A percentile compares a stretch with the other conserved stretches of the same genome.
Evolutionary conservation across 345 rosid genomes (phyloP).

Genomic region (Ceriops decandra): DNA sequence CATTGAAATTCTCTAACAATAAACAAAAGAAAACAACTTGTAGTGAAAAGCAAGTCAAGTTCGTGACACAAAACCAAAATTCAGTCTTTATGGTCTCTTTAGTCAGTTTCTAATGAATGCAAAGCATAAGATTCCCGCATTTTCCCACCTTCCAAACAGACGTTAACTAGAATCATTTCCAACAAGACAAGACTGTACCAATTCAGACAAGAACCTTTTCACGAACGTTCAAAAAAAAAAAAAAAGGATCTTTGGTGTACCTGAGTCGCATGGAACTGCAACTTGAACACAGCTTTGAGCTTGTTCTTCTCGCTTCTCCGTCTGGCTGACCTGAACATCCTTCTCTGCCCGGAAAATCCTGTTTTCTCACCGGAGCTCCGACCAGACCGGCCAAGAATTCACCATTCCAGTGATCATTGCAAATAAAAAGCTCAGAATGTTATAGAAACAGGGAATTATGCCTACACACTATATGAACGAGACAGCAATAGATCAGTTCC

Average conservation of each 20-base stretch:
- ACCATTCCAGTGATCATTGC: constrained; percentile 40
- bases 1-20: constrained; percentile 1
- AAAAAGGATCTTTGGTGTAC: constrained; percentile 23
- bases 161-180: not conserved
- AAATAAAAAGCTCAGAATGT: constrained; percentile 1
- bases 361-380: constrained; percentile 34
- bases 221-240: not conserved
- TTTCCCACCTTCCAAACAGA: constrained; percentile 28
- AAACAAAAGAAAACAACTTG: not conserved
- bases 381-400: constrained; percentile 14
- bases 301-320: constrained; percentile 80
- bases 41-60: not conserved
- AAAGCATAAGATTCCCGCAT: constrained; percentile 4
- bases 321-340: constrained; percentile 72
- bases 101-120: not conserved
- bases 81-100: not conserved
- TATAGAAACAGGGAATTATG: not conserved
- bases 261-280: constrained; percentile 90
- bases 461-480: not conserved
- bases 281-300: constrained; percentile 72
- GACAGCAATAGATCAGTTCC: not conserved
- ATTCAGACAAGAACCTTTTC: not conserved
- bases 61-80: not conserved
- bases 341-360: constrained; percentile 18
- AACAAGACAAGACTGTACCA: not conserved